Evolutionary conservation across 306 rosid genomes (phyloP).

Genomic region (Cicer pinnatifidum): DNA sequence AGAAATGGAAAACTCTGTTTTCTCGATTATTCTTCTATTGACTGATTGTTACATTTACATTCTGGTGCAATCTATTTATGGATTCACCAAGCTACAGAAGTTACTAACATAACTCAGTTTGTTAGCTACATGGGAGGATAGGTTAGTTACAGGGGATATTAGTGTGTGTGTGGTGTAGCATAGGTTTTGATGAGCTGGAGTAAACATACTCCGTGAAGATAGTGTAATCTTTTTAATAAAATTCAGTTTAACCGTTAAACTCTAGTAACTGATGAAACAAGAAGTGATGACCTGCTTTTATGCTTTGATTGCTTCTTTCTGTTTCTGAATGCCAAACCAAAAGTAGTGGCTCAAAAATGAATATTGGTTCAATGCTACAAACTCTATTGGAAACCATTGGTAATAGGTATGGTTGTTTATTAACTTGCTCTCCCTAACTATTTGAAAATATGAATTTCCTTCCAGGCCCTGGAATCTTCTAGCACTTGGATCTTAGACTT

Average conservation of each 20-base stretch:
- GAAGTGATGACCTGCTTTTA: constrained; percentile 21
- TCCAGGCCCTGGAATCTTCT: constrained; percentile 87
- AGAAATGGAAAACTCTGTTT: too few relatives aligned
- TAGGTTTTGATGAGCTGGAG: background rate
- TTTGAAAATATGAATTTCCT: constrained; percentile 27
- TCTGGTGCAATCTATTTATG: too few relatives aligned
- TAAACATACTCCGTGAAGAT: background rate
- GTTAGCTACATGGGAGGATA: too few relatives aligned
- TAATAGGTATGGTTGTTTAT: constrained; percentile 23
- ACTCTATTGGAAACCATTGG: background rate
- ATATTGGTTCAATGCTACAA: constrained; percentile 7
- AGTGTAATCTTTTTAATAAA: background rate
- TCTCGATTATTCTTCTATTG: too few relatives aligned
- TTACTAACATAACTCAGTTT: too few relatives aligned
- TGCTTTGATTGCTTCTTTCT: constrained; percentile 39
- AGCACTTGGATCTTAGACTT: constrained; percentile 88
- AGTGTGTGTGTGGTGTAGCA: background rate
- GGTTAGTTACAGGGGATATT: background rate
- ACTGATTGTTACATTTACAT: too few relatives aligned
- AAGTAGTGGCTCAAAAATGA: background rate
- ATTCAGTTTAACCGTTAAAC: background rate
- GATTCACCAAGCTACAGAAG: too few relatives aligned
- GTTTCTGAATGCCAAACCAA: constrained; percentile 28
- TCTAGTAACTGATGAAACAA: background rate
- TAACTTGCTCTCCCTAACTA: constrained; percentile 5